A percentile compares a stretch with the other conserved stretches of the same genome.
Conservation (phyloP, 163 green algal species). For the Scenedesmus sp. region DNA sequence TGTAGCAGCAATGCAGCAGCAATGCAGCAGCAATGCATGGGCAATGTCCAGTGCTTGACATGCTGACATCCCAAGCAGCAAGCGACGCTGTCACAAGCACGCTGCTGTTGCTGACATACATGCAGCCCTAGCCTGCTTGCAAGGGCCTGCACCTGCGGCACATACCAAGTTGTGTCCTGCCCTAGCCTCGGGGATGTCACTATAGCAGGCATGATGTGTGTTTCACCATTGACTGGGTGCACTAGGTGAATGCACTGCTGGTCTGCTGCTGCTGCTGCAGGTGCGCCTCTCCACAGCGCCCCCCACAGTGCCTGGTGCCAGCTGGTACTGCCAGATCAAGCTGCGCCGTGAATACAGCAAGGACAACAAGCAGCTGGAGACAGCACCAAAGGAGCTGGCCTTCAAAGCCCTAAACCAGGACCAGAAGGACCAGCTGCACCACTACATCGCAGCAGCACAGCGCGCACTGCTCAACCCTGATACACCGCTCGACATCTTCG, state of each 20-base stretch:
- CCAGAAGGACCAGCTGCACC: constrained; percentile 20
- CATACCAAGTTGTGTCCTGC: no score
- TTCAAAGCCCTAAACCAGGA: neutral
- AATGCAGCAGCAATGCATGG: neutral
- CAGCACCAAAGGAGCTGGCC: neutral
- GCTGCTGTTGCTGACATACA: no score
- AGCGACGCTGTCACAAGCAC: no score
- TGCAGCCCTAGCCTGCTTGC: no score
- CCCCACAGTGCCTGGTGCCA: neutral
- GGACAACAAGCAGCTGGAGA: neutral
- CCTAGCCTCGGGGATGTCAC: no score
- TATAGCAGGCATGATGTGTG: no score
- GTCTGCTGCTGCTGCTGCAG: neutral
- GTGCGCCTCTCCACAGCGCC: constrained; percentile 13
- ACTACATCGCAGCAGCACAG: constrained; percentile 47
- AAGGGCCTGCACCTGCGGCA: no score
- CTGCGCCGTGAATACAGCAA: constrained; percentile 8
- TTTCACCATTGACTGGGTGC: no score
- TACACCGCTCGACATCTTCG: neutral
- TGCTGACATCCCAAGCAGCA: no score
- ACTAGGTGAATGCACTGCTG: neutral
- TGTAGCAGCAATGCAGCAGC: neutral
- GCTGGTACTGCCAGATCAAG: constrained; percentile 37
- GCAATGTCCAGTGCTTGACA: neutral
- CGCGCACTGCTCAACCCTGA: constrained; percentile 50